Conservation (phyloP, 129 eudicot genomes). For the Glebionis coronaria region DNA sequence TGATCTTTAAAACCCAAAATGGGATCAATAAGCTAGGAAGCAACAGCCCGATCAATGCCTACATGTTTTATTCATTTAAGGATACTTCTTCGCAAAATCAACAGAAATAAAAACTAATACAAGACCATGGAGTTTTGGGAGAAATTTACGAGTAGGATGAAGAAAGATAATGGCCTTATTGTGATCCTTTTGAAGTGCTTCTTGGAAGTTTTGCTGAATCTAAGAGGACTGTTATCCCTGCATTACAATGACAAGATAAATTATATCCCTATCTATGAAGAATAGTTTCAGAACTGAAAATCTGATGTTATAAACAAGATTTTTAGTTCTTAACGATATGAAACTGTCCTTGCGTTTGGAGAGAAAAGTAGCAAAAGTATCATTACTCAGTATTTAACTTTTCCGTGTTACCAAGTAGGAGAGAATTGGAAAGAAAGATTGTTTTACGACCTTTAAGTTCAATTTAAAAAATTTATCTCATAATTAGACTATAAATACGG, state of each 20-base stretch:
- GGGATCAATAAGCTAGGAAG: conserved; percentile 37
- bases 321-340: background rate
- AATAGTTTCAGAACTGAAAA: conserved; percentile 11
- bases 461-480: too few relatives aligned
- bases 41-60: conserved; percentile 32
- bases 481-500: too few relatives aligned
- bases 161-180: conserved; percentile 27
- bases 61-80: background rate
- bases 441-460: too few relatives aligned
- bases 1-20: conserved; percentile 24
- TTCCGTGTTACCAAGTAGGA: too few relatives aligned
- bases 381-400: background rate
- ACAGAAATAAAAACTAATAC: too few relatives aligned
- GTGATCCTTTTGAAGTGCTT: conserved; percentile 26
- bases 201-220: conserved; percentile 25
- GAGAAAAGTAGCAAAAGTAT: background rate
- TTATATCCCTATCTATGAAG: conserved; percentile 2
- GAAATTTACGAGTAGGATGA: conserved; percentile 40
- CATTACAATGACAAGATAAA: conserved; percentile 8
- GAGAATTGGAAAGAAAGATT: too few relatives aligned
- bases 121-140: background rate
- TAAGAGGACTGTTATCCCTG: background rate
- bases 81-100: too few relatives aligned
- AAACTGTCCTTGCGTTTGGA: too few relatives aligned
- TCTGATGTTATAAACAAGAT: background rate